phyloP scores from a whole-genome alignment of 2,329 filamentous ascomycete genomes.

The Colletotrichum shisoi region DNA sequence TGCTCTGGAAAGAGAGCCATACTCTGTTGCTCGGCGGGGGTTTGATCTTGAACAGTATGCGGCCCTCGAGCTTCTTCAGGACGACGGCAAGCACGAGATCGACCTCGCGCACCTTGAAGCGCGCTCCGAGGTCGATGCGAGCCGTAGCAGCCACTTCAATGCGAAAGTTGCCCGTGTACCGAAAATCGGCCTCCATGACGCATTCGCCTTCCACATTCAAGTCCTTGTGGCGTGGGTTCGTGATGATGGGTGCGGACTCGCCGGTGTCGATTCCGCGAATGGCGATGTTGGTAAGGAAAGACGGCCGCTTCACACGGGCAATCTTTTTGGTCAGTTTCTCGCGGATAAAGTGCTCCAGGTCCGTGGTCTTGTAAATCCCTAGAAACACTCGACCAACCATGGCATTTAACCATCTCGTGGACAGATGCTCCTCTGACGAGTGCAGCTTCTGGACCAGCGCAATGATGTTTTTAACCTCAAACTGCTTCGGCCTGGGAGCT shows the following conservation, averaged over 20 bases:
- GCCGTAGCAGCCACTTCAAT: conserved; percentile 92
- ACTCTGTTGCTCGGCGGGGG: conserved; percentile 92
- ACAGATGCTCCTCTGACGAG: conserved; percentile 87
- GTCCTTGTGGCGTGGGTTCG: conserved; percentile 86
- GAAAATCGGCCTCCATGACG: conserved; percentile 83
- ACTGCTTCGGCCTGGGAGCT: conserved; percentile 75
- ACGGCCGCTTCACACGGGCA: conserved; percentile 87
- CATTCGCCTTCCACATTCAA: conserved; percentile 92
- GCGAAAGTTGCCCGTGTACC: conserved; percentile 87
- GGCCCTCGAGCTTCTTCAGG: conserved; percentile 84
- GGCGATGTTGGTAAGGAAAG: conserved; percentile 85
- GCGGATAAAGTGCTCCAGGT: conserved; percentile 79
- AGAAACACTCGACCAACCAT: conserved; percentile 88
- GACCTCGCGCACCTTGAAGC: conserved; percentile 90
- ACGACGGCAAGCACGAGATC: conserved; percentile 87
- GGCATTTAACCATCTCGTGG: conserved; percentile 94
- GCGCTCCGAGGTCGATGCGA: conserved; percentile 84
- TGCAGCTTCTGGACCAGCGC: conserved; percentile 89
- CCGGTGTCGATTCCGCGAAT: conserved; percentile 86
- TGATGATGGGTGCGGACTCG: conserved; percentile 85
- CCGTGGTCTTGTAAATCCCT: conserved; percentile 82
- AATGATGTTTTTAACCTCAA: conserved; percentile 87
- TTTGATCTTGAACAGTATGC: conserved; percentile 85
- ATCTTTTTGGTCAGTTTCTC: conserved; percentile 97
- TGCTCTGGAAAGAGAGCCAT: conserved; percentile 95